Evolutionary conservation across 2,329 filamentous ascomycete genomes (phyloP).

Genomic region (Claviceps paspali): DNA sequence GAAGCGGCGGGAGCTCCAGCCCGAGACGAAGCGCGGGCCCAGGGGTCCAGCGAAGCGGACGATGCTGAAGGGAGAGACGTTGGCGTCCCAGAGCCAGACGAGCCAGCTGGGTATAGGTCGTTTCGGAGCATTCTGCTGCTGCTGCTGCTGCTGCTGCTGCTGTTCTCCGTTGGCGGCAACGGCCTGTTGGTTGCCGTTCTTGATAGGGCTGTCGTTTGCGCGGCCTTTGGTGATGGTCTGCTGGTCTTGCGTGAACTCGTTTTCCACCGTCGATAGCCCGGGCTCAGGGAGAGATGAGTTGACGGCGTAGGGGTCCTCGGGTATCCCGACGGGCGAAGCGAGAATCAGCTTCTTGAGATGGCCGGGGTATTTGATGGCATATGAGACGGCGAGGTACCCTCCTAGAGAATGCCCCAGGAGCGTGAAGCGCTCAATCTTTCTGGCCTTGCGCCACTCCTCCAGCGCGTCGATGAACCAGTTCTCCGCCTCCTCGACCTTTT

Average conservation of each 20-base stretch:
- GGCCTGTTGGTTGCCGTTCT: constrained; percentile 15
- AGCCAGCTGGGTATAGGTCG: constrained; percentile 70
- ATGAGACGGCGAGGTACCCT: constrained; percentile 87
- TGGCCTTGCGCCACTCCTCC: constrained; percentile 84
- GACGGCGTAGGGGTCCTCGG: constrained; percentile 84
- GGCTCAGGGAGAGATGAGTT: constrained; percentile 68
- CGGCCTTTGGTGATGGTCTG: constrained; percentile 19
- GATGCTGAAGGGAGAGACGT: constrained; percentile 86
- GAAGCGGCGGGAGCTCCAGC: constrained; percentile 89
- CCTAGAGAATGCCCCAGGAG: constrained; percentile 85
- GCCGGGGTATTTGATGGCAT: constrained; percentile 91
- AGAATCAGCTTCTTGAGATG: constrained; percentile 91
- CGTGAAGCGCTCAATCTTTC: constrained; percentile 85
- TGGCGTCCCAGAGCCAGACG: constrained; percentile 89
- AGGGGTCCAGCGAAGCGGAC: constrained; percentile 79
- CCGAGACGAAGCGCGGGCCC: constrained; percentile 80
- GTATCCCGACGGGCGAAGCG: constrained; percentile 85
- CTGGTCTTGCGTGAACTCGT: constrained; percentile 69
- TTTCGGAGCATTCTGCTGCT: constrained; percentile 17
- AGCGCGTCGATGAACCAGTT: constrained; percentile 91
- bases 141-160: not conserved
- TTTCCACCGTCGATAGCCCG: constrained; percentile 53
- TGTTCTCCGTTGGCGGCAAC: constrained; percentile 19
- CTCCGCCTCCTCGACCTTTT: constrained; percentile 78
- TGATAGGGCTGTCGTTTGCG: not conserved